A percentile compares a stretch with the other conserved stretches of the same genome.
Evolutionary conservation across 2,329 filamentous ascomycete genomes (phyloP).

Genomic region (Nemania diffusa): DNA sequence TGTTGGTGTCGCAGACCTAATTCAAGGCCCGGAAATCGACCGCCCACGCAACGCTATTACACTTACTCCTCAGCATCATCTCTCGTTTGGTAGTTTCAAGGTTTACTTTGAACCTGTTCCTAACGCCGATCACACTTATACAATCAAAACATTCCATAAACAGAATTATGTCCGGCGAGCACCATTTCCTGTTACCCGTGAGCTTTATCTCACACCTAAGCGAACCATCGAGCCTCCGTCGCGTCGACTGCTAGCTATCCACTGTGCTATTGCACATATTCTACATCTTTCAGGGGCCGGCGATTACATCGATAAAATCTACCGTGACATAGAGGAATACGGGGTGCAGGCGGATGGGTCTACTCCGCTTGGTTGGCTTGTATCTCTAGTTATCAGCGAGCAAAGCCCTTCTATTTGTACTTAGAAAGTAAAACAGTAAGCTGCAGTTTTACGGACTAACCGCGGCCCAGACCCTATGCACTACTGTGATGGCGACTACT

Average conservation of each 20-base stretch:
- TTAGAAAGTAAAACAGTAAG: conserved; percentile 14
- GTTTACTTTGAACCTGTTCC: conserved; percentile 47
- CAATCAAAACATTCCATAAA: conserved; percentile 41
- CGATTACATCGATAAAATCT: conserved; percentile 48
- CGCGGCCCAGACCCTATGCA: no score
- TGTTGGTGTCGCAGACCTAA: conserved; percentile 48
- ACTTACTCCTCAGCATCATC: conserved; percentile 45
- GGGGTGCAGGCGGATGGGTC: conserved; percentile 34
- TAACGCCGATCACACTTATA: conserved; percentile 42
- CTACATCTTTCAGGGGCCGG: conserved; percentile 48
- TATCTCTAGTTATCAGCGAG: conserved; percentile 19
- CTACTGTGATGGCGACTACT: no score
- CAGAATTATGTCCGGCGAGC: conserved; percentile 6
- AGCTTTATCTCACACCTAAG: conserved; percentile 42
- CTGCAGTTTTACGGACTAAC: no score
- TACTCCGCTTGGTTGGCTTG: conserved; percentile 30
- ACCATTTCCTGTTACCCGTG: conserved; percentile 45
- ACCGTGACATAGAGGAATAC: conserved; percentile 39
- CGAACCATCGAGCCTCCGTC: conserved; percentile 47
- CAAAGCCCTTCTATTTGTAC: conserved; percentile 24
- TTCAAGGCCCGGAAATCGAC: conserved; percentile 54
- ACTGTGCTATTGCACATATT: conserved; percentile 49
- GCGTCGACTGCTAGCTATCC: conserved; percentile 48
- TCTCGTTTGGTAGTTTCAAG: conserved; percentile 48
- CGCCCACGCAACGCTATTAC: conserved; percentile 54